Percentiles rank a stretch among this genome's conserved stretches.
Conservation (phyloP, 306 rosid species). For the Medicago ruthenica region DNA sequence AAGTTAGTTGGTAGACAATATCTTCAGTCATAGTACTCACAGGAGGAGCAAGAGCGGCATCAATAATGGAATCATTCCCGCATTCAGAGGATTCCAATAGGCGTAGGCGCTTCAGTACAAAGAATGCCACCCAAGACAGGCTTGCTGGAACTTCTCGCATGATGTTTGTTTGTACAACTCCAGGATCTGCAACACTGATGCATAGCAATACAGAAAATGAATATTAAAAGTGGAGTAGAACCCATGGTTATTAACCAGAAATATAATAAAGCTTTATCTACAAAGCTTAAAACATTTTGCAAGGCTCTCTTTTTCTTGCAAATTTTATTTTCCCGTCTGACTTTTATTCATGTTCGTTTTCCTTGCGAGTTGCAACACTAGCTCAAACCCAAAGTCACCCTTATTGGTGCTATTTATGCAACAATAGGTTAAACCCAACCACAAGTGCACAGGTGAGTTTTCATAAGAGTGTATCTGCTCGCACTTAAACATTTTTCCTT, state of each 20-base stretch:
- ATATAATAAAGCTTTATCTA: neutral
- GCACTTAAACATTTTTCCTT: neutral
- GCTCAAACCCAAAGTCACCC: slow-evolving; percentile 25
- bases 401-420: slow-evolving; percentile 17
- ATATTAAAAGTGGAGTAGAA: slow-evolving; percentile 24
- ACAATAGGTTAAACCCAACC: neutral
- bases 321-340: neutral
- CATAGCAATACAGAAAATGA: slow-evolving; percentile 42
- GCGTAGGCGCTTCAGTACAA: slow-evolving; percentile 53
- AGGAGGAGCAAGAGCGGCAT: slow-evolving; percentile 80
- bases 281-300: slow-evolving; percentile 13
- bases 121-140: slow-evolving; percentile 57
- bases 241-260: slow-evolving; percentile 23
- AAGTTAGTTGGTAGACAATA: neutral
- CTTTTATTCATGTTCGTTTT: slow-evolving; percentile 19
- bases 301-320: neutral
- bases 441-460: slow-evolving; percentile 20
- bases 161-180: slow-evolving; percentile 74
- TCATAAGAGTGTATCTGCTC: slow-evolving; percentile 19
- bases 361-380: slow-evolving; percentile 22
- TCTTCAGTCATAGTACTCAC: slow-evolving; percentile 52
- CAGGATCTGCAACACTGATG: slow-evolving; percentile 83
- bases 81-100: slow-evolving; percentile 69
- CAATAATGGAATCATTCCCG: slow-evolving; percentile 65
- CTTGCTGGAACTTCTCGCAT: slow-evolving; percentile 77